Percentiles rank a stretch among this genome's conserved stretches.
Conservation (phyloP, 169 alveolate genomes). For the Babesia bigemina region DNA sequence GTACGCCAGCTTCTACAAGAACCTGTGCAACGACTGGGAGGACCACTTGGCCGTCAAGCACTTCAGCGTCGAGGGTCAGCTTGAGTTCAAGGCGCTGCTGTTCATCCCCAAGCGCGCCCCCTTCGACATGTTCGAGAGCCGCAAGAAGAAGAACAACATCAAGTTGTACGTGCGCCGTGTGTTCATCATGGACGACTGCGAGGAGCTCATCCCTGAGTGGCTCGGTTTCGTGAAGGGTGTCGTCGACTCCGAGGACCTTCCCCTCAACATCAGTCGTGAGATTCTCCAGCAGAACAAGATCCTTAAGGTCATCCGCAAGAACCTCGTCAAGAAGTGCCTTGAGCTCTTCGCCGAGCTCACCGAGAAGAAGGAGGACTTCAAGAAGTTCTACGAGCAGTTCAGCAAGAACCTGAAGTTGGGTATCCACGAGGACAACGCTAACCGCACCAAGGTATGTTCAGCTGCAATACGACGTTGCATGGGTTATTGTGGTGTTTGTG, state of each 20-base stretch:
- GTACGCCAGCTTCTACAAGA: slow-evolving; percentile 98
- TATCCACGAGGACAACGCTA: slow-evolving; percentile 98
- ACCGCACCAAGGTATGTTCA: slow-evolving; percentile 90
- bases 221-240: slow-evolving; percentile 98
- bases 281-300: slow-evolving; percentile 98
- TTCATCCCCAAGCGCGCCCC: slow-evolving; percentile 99
- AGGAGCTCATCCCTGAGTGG: slow-evolving; percentile 99
- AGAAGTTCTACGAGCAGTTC: slow-evolving; percentile 99
- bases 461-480: not conserved
- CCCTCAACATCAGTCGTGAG: slow-evolving; percentile 98
- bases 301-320: slow-evolving; percentile 97
- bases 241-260: slow-evolving; percentile 99
- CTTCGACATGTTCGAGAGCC: slow-evolving; percentile 98
- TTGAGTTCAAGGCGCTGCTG: slow-evolving; percentile 98
- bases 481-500: not conserved
- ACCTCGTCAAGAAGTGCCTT: slow-evolving; percentile 97
- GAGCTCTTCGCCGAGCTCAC: slow-evolving; percentile 96
- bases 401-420: slow-evolving; percentile 98
- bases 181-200: slow-evolving; percentile 99
- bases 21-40: slow-evolving; percentile 99
- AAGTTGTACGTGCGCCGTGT: slow-evolving; percentile 98
- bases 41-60: slow-evolving; percentile 98
- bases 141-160: slow-evolving; percentile 98
- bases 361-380: slow-evolving; percentile 98
- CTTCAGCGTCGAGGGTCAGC: slow-evolving; percentile 98